Conservation (phyloP, 2,329 filamentous ascomycete species). For the Pyrenophora graminea region DNA sequence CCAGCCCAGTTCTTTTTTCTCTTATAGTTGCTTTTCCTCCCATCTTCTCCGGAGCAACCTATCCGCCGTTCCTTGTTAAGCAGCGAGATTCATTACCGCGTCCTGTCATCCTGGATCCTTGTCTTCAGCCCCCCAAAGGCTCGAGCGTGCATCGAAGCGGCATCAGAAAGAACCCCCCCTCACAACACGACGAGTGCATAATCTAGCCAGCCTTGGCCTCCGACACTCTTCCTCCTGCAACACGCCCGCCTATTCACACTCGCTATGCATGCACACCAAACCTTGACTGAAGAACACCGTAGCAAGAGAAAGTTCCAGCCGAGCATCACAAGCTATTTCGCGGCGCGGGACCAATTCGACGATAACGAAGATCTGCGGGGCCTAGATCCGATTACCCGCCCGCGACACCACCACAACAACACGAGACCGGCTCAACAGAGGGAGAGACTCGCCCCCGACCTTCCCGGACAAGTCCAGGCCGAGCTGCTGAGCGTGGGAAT, state of each 20-base stretch:
- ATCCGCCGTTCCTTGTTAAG: conserved; percentile 21
- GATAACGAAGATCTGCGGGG: conserved; percentile 32
- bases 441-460: conserved; percentile 48
- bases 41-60: conserved; percentile 9
- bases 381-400: conserved; percentile 33
- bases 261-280: conserved; percentile 16
- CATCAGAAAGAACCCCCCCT: conserved; percentile 24
- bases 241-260: not conserved
- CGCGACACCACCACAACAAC: conserved; percentile 20
- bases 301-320: conserved; percentile 53
- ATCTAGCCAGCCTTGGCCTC: not conserved
- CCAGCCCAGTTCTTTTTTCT: not conserved
- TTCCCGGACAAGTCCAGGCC: conserved; percentile 72
- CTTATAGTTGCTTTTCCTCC: not conserved
- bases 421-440: conserved; percentile 13
- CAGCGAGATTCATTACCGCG: conserved; percentile 25
- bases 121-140: conserved; percentile 19
- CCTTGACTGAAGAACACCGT: conserved; percentile 34
- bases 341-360: conserved; percentile 28
- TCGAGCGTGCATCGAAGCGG: conserved; percentile 26
- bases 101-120: conserved; percentile 21
- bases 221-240: not conserved
- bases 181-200: conserved; percentile 9
- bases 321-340: conserved; percentile 52
- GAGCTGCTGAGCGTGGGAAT: conserved; percentile 91